Percentiles rank a stretch among this genome's conserved stretches.
These are phyloP conservation scores for Actinomucor elegans DNA, from an alignment of 371 early-diverging fungal species.

Conservation along the genomic window DNA sequence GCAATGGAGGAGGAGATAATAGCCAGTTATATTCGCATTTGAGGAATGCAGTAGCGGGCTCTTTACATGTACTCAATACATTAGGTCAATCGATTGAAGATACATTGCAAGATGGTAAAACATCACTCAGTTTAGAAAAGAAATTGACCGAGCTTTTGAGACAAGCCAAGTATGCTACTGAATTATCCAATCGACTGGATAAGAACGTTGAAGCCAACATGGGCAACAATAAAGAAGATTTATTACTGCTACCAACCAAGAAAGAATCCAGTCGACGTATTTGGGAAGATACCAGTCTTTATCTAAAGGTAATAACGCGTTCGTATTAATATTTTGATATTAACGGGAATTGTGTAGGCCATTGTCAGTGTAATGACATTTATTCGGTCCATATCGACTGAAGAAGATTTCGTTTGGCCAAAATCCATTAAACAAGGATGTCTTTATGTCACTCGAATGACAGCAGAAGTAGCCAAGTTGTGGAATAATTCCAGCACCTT, in stretches of 20 bases:
- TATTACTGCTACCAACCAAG: constrained; percentile 4
- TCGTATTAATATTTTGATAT: not conserved
- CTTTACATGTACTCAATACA: constrained; percentile 34
- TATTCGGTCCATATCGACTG: constrained; percentile 39
- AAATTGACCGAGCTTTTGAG: constrained; percentile 25
- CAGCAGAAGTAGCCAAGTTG: constrained; percentile 48
- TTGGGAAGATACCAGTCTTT: constrained; percentile 46
- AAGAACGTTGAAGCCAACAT: constrained; percentile 24
- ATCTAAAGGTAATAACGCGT: constrained; percentile 33
- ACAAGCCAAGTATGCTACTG: constrained; percentile 28
- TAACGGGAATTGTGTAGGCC: constrained; percentile 15
- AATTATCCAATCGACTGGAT: constrained; percentile 26
- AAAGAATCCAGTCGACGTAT: constrained; percentile 25
- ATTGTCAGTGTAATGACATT: constrained; percentile 44
- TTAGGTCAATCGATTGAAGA: constrained; percentile 36
- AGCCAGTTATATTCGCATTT: constrained; percentile 33
- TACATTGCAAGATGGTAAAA: not conserved
- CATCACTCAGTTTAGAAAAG: constrained; percentile 17
- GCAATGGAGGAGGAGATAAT: constrained; percentile 20
- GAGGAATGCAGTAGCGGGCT: constrained; percentile 34
- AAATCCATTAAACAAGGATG: constrained; percentile 47
- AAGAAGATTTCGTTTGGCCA: constrained; percentile 46
- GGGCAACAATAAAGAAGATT: constrained; percentile 10
- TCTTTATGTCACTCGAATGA: constrained; percentile 47
- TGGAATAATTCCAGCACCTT: constrained; percentile 43